A percentile compares a stretch with the other conserved stretches of the same genome.
Conservation (phyloP, 148 eudicot species). For the Oxyria digyna region DNA sequence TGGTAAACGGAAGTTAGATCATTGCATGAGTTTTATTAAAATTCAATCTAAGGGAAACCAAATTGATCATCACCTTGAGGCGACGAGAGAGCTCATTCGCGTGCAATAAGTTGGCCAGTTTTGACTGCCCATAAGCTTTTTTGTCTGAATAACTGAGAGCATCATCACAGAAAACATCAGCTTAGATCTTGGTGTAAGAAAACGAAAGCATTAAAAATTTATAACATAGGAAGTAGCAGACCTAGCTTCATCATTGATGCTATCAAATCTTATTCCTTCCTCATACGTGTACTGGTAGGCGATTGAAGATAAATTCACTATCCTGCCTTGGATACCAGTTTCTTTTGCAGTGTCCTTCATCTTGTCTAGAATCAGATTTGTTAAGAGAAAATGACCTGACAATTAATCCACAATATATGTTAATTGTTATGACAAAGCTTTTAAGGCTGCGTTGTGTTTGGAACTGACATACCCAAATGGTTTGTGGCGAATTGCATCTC, state of each 20-base stretch:
- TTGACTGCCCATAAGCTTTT: slow-evolving; percentile 79
- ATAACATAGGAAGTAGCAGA: slow-evolving; percentile 1
- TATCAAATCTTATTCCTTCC: slow-evolving; percentile 40
- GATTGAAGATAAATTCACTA: slow-evolving; percentile 61
- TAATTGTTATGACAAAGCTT: too few species aligned
- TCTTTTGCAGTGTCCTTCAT: slow-evolving; percentile 60
- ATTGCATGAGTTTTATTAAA: too few species aligned
- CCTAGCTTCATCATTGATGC: slow-evolving; percentile 44
- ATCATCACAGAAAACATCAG: neutral
- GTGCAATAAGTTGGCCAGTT: slow-evolving; percentile 64
- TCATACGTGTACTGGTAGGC: slow-evolving; percentile 50
- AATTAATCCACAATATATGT: neutral
- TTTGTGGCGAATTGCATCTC: slow-evolving; percentile 90
- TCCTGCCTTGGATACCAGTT: slow-evolving; percentile 64
- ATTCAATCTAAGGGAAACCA: too few species aligned
- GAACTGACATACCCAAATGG: slow-evolving; percentile 42
- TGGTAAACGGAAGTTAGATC: neutral
- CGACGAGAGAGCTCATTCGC: slow-evolving; percentile 71
- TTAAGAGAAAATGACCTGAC: slow-evolving; percentile 71
- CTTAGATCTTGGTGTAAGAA: neutral
- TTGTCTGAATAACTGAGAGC: slow-evolving; percentile 55
- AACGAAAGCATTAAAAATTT: neutral
- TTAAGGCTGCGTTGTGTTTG: neutral
- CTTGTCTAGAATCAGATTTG: slow-evolving; percentile 56
- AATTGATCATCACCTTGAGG: slow-evolving; percentile 33